A percentile compares a stretch with the other conserved stretches of the same genome.
phyloP scores from a whole-genome alignment of 169 alveolate genomes.

The Eimeria zaria region DNA sequence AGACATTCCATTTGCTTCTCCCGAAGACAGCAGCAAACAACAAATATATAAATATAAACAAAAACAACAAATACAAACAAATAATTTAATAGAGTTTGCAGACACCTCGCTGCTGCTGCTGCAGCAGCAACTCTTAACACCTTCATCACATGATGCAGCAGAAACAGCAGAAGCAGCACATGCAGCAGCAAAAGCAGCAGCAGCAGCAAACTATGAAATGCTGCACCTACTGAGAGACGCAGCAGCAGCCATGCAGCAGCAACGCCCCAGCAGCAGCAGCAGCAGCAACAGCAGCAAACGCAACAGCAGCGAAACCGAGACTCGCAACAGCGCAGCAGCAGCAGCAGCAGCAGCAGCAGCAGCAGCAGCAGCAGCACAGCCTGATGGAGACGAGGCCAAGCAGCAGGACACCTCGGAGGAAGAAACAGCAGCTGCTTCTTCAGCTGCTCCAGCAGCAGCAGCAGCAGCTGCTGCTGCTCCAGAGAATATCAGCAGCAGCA shows the following conservation, averaged over 20 bases:
- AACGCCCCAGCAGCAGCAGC: neutral
- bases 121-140: too few species aligned
- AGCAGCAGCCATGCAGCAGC: neutral
- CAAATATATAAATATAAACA: neutral
- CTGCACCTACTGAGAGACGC: too few species aligned
- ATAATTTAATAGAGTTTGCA: too few species aligned
- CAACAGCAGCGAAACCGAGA: conserved; percentile 19
- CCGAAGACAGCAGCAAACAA: too few species aligned
- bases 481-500: neutral
- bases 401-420: neutral
- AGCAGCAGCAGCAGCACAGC: neutral
- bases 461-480: conserved; percentile 19
- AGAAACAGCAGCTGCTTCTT: neutral
- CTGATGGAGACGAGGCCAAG: neutral
- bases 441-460: neutral
- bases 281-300: neutral
- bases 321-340: too few species aligned
- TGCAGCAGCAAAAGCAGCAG: neutral
- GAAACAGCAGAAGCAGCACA: too few species aligned
- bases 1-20: too few species aligned
- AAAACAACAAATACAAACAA: neutral
- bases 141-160: too few species aligned
- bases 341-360: conserved; percentile 16
- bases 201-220: neutral
- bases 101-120: too few species aligned